Base-by-base conservation (phyloP, 2,329 filamentous ascomycete species). In the Microthyrium microscopicum region DNA sequence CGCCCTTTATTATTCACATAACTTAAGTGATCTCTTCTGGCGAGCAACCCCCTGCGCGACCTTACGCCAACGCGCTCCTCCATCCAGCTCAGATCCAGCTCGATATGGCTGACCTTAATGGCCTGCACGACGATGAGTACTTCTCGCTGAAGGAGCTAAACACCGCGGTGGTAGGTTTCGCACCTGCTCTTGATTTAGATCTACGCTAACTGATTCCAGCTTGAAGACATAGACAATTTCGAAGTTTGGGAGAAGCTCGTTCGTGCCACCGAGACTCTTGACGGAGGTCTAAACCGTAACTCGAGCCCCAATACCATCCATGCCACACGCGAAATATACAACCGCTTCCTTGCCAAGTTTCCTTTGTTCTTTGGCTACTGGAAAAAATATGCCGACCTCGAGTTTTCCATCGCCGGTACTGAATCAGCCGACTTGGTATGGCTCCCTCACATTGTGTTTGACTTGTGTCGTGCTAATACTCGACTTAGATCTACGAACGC, bases 321-420 rank as follows among this genome's bases (percentile, higher is more conserved):
- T 15, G 77, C 83, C 8, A 77, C 84, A 36, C 78, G 89, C 56
- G 74, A 81, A 54, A 73, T 81, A 41, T 95, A 92, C 61, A 85
- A 98, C 54, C 73, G 79, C 30, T 91, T 98, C 51, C 76, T 98
- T 16, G 72, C 81, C 40, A 94, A 93, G 51, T 98, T 94, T 43
- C 89, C 89, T 3, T 68, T 95, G 8, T 72, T 95, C 25, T 98
- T 95, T 49, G 89, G 87, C 33, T 98, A 95, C 62, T 98, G 89
- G 89, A 95, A 95, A 64, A 95, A 94, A 55, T 98, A 95, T 66
- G 89, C 89, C 49, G 87, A 95, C 49, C 68, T 92, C 42, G 89
- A 98, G 51, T 98, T 98, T 60, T 84, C 84, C 32, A 93, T 98
- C 43, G 84, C 84, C 4, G 89, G 89, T 13, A 91, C 89, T 4